Conservation (phyloP, 768 basidiomycete species). For the Agaricus sinodeliciosus region DNA sequence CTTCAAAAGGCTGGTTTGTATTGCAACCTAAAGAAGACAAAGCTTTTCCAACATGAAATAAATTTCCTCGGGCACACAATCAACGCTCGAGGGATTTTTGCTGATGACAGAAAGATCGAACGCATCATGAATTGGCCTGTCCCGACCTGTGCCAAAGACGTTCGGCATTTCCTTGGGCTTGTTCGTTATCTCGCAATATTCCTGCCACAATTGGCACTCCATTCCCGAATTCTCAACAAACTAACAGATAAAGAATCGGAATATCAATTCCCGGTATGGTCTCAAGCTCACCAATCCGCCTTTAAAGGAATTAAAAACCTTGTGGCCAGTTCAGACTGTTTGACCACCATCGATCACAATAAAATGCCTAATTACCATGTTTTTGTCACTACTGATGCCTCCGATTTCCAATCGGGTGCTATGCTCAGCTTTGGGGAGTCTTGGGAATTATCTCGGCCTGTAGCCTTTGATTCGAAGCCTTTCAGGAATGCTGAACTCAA, state of each 20-base stretch:
- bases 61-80: constrained; percentile 30
- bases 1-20: not conserved
- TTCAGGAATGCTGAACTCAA: constrained; percentile 22
- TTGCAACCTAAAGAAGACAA: constrained; percentile 12
- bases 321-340: constrained; percentile 9
- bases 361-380: constrained; percentile 16
- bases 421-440: constrained; percentile 22
- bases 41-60: constrained; percentile 18
- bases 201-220: constrained; percentile 7
- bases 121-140: constrained; percentile 21
- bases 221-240: not conserved
- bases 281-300: constrained; percentile 15
- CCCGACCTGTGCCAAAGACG: constrained; percentile 4
- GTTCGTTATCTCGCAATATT: constrained; percentile 11
- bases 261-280: constrained; percentile 5
- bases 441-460: constrained; percentile 25
- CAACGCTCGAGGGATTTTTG: constrained; percentile 22
- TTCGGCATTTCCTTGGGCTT: constrained; percentile 8
- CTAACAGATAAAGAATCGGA: constrained; percentile 2
- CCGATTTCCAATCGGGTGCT: constrained; percentile 19
- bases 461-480: constrained; percentile 20
- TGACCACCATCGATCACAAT: constrained; percentile 8
- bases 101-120: constrained; percentile 14
- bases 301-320: constrained; percentile 12
- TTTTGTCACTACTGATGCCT: constrained; percentile 26